A percentile compares a stretch with the other conserved stretches of the same genome.
Evolutionary conservation across 2,329 filamentous ascomycete genomes (phyloP).

Genomic region (Diplodia intermedia): DNA sequence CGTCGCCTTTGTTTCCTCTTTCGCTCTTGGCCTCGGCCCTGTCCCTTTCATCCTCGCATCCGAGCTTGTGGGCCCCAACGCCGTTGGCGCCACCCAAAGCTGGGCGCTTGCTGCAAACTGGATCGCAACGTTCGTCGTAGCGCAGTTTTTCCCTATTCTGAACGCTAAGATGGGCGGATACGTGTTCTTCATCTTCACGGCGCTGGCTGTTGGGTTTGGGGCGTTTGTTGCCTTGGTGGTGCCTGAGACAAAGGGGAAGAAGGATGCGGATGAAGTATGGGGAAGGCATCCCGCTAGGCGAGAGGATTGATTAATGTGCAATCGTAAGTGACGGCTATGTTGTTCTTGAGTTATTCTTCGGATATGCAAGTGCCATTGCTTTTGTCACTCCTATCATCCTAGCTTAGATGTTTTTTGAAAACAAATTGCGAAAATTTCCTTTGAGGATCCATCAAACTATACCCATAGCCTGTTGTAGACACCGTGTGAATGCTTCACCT

Average conservation of each 20-base stretch:
- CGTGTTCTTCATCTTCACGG: slow-evolving; percentile 92
- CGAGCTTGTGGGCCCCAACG: slow-evolving; percentile 88
- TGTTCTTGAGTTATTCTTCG: neutral
- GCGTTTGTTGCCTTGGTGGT: slow-evolving; percentile 76
- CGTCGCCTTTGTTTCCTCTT: slow-evolving; percentile 84
- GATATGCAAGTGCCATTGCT: neutral
- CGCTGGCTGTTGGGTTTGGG: slow-evolving; percentile 71
- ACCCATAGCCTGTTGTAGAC: too few species aligned
- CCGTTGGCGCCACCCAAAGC: slow-evolving; percentile 88
- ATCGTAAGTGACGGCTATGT: slow-evolving; percentile 35
- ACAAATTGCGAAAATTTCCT: too few species aligned
- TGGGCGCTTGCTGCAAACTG: slow-evolving; percentile 89
- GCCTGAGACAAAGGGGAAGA: slow-evolving; percentile 88
- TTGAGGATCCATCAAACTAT: too few species aligned
- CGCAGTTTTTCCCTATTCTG: slow-evolving; percentile 91
- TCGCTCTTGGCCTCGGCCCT: slow-evolving; percentile 88
- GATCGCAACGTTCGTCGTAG: slow-evolving; percentile 87
- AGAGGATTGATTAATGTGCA: slow-evolving; percentile 40
- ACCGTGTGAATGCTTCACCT: too few species aligned
- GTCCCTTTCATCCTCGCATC: slow-evolving; percentile 94
- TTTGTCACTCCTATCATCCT: neutral
- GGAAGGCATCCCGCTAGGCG: slow-evolving; percentile 63
- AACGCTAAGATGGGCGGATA: slow-evolving; percentile 80
- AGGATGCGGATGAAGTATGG: slow-evolving; percentile 89
- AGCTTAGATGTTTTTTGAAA: too few species aligned